phyloP scores from a whole-genome alignment of 208 protist species.

The Leishmania guyanensis region DNA sequence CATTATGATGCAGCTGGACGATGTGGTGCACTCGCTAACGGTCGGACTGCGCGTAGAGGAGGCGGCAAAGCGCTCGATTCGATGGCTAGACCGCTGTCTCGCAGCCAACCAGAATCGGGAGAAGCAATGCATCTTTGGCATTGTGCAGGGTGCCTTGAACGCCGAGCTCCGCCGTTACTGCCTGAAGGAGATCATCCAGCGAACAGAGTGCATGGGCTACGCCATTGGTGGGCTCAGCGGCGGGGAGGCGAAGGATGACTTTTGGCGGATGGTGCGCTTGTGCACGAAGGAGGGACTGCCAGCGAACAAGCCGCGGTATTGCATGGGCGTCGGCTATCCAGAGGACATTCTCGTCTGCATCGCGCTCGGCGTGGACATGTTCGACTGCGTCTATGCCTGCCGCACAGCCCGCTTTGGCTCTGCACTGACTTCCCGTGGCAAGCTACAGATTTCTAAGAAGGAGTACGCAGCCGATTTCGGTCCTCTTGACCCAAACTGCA shows the following conservation, averaged over 20 bases:
- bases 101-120: constrained; percentile 90
- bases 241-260: constrained; percentile 98
- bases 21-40: constrained; percentile 94
- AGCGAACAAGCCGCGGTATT: constrained; percentile 96
- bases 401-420: constrained; percentile 97
- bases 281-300: constrained; percentile 92
- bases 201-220: constrained; percentile 95
- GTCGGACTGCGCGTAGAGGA: constrained; percentile 94
- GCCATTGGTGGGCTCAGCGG: constrained; percentile 99
- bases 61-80: constrained; percentile 94
- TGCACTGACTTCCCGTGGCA: constrained; percentile 88
- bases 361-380: constrained; percentile 99
- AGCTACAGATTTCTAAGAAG: constrained; percentile 78
- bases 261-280: constrained; percentile 94
- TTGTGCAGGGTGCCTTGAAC: constrained; percentile 98
- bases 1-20: constrained; percentile 99
- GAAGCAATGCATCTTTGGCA: constrained; percentile 98
- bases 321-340: constrained; percentile 99
- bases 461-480: constrained; percentile 73
- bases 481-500: constrained; percentile 88
- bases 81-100: constrained; percentile 99
- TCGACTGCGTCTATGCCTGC: constrained; percentile 99
- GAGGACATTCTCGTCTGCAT: constrained; percentile 98
- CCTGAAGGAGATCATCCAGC: constrained; percentile 92
- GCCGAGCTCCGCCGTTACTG: constrained; percentile 89